A percentile compares a stretch with the other conserved stretches of the same genome.
Conservation (phyloP, 129 eudicot species). For the Deinandra increscens region DNA sequence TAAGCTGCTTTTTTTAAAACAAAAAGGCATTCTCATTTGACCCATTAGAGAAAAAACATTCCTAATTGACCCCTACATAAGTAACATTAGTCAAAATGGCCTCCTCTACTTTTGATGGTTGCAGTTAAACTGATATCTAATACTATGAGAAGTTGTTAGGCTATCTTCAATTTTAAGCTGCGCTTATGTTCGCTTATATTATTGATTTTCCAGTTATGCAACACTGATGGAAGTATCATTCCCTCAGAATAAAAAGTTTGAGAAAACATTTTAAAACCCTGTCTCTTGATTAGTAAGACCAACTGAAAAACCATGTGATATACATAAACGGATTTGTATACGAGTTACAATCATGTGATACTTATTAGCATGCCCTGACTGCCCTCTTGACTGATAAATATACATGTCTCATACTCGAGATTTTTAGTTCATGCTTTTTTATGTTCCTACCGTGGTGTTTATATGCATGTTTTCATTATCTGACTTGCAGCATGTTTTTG, state of each 20-base stretch:
- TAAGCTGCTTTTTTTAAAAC: background rate
- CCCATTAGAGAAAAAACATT: background rate
- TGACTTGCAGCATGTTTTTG: background rate
- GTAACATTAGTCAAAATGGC: background rate
- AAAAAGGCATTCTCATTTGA: background rate
- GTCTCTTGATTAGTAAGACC: background rate
- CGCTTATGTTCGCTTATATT: background rate
- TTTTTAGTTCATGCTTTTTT: background rate
- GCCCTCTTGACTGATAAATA: background rate
- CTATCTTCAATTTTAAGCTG: background rate
- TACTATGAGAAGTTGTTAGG: slow-evolving; percentile 2
- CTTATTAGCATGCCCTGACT: background rate
- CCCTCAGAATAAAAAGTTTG: background rate
- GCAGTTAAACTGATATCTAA: background rate
- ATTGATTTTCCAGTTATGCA: background rate
- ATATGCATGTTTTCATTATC: background rate
- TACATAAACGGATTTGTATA: background rate
- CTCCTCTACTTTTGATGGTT: too few species aligned
- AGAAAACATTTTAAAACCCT: background rate
- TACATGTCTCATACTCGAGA: background rate
- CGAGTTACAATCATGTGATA: background rate
- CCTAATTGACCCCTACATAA: background rate
- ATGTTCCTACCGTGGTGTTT: background rate
- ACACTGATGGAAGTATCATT: background rate
- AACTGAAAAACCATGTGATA: too few species aligned